Conservation (phyloP, 2,329 filamentous ascomycete genomes). For the Phialocephala sp. region DNA sequence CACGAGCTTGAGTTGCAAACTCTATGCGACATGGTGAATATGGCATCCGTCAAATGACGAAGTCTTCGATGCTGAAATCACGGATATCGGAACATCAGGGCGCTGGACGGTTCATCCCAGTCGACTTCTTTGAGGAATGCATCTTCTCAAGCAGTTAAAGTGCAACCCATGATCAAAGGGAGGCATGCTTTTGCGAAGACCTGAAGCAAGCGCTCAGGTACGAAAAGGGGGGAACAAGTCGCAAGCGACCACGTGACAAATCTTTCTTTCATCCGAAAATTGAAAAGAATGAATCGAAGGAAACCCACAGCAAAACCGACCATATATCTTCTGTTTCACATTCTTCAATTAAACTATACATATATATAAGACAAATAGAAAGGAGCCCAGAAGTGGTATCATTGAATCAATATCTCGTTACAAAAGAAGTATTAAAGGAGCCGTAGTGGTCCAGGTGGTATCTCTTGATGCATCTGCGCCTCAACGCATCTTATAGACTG, state of each 20-base stretch:
- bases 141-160: too few relatives aligned
- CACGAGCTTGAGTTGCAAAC: too few relatives aligned
- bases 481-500: not conserved
- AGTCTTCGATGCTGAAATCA: too few relatives aligned
- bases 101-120: too few relatives aligned
- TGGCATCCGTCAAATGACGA: too few relatives aligned
- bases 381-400: not conserved
- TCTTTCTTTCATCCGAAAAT: not conserved
- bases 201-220: not conserved
- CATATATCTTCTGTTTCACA: not conserved
- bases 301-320: not conserved
- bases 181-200: not conserved
- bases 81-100: too few relatives aligned
- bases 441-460: not conserved
- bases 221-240: not conserved
- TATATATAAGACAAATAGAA: not conserved
- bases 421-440: conserved; percentile 6
- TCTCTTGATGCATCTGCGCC: conserved; percentile 1
- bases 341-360: not conserved
- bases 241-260: not conserved
- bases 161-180: too few relatives aligned
- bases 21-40: too few relatives aligned
- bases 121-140: too few relatives aligned
- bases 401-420: conserved; percentile 3
- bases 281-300: not conserved